Evolutionary conservation across 2,329 filamentous ascomycete genomes (phyloP).

Genomic region (Domatiomyces globalis): DNA sequence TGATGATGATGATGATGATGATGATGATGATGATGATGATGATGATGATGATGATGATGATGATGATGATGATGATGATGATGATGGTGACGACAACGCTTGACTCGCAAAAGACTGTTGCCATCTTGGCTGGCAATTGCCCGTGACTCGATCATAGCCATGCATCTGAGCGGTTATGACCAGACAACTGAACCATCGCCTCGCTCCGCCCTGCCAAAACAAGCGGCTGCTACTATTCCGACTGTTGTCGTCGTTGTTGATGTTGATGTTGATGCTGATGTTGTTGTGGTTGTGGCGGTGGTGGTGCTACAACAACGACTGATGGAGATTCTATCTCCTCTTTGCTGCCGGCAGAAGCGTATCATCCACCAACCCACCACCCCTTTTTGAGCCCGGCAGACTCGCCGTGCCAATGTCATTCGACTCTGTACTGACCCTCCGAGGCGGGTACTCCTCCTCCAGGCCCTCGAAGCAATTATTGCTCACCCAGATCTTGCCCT

Average conservation of each 20-base stretch:
- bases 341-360: conserved; percentile 22
- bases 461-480: conserved; percentile 84
- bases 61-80: too few relatives aligned
- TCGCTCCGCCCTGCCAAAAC: background rate
- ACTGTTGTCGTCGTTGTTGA: background rate
- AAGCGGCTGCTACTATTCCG: background rate
- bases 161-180: background rate
- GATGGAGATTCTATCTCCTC: conserved; percentile 10
- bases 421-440: conserved; percentile 84
- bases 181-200: too few relatives aligned
- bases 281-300: too few relatives aligned
- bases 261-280: background rate
- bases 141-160: background rate
- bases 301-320: background rate
- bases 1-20: too few relatives aligned
- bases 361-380: conserved; percentile 75
- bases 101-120: background rate
- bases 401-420: conserved; percentile 89
- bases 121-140: background rate
- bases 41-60: too few relatives aligned
- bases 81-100: background rate
- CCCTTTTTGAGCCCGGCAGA: conserved; percentile 68
- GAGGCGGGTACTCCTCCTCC: conserved; percentile 75
- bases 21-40: too few relatives aligned
- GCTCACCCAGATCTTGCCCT: conserved; percentile 36